Conservation (phyloP, 805 yeast genomes). For the Monosporozyma siamensis region DNA sequence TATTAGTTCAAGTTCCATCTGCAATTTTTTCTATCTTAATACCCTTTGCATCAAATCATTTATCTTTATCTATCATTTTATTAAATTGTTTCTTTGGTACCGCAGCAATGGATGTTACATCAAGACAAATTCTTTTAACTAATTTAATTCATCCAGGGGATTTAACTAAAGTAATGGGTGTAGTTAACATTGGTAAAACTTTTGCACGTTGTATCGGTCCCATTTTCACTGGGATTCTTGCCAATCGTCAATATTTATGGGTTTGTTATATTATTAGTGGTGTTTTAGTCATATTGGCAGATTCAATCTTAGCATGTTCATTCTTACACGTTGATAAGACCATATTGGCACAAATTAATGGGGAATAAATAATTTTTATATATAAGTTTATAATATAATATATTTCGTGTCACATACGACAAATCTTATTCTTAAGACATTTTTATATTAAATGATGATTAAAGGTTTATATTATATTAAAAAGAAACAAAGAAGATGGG, state of each 20-base stretch:
- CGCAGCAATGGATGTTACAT: conserved; percentile 83
- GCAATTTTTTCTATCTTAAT: conserved; percentile 50
- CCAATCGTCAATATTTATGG: conserved; percentile 40
- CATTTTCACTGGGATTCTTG: conserved; percentile 63
- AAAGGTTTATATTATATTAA: conserved; percentile 2
- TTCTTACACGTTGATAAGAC: conserved; percentile 29
- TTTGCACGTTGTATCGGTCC: conserved; percentile 81
- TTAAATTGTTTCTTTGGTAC: conserved; percentile 52
- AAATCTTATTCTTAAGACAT: not conserved
- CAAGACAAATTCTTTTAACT: conserved; percentile 73
- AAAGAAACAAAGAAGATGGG: conserved; percentile 2
- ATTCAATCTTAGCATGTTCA: conserved; percentile 24
- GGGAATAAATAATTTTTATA: not conserved
- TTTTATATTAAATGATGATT: not conserved
- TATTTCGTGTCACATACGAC: not conserved
- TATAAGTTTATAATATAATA: not conserved
- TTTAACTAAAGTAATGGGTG: conserved; percentile 69
- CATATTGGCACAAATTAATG: conserved; percentile 18
- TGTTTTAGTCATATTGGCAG: conserved; percentile 37
- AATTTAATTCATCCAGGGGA: conserved; percentile 54
- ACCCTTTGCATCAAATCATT: conserved; percentile 36
- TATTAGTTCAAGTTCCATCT: conserved; percentile 69
- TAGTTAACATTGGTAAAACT: conserved; percentile 80
- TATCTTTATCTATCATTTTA: conserved; percentile 39
- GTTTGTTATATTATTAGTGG: conserved; percentile 46